Percentiles rank a stretch among this genome's conserved stretches.
Conservation (phyloP, 352 stramenopile species). For the Globisporangium lucens region DNA sequence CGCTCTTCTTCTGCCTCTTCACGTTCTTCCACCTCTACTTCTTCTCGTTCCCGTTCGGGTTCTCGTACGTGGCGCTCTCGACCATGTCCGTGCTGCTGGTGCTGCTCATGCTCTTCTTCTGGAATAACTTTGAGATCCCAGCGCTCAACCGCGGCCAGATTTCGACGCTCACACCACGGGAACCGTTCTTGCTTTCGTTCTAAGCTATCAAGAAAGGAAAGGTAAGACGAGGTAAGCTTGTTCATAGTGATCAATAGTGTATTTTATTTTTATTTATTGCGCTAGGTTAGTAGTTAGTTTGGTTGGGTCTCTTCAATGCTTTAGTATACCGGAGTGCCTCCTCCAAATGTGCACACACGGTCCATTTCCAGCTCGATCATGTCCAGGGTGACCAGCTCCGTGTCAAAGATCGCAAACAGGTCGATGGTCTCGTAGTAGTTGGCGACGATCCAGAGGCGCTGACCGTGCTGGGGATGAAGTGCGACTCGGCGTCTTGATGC, state of each 20-base stretch:
- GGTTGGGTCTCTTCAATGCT: neutral
- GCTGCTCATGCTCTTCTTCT: conserved; percentile 69
- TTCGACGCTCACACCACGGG: conserved; percentile 22
- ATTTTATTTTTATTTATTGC: neutral
- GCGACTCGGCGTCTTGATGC: conserved; percentile 37
- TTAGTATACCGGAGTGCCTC: neutral
- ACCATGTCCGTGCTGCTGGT: conserved; percentile 34
- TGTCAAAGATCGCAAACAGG: conserved; percentile 39
- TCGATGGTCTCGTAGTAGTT: conserved; percentile 46
- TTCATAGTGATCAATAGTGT: neutral
- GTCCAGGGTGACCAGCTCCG: conserved; percentile 22
- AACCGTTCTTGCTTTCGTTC: conserved; percentile 11
- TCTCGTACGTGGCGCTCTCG: conserved; percentile 86
- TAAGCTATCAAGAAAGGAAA: neutral
- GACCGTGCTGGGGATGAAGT: conserved; percentile 17
- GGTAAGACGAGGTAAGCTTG: neutral
- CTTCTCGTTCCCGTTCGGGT: conserved; percentile 92
- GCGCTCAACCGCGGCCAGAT: conserved; percentile 44
- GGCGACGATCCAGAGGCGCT: conserved; percentile 38
- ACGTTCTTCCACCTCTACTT: conserved; percentile 95
- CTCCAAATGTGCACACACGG: conserved; percentile 27
- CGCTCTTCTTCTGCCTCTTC: conserved; percentile 93
- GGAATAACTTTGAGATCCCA: conserved; percentile 67
- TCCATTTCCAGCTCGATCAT: conserved; percentile 45
- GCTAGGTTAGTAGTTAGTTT: conserved; percentile 3